Evolutionary conservation across 345 rosid species (phyloP).

Genomic region (Noccaea bulbosa): DNA sequence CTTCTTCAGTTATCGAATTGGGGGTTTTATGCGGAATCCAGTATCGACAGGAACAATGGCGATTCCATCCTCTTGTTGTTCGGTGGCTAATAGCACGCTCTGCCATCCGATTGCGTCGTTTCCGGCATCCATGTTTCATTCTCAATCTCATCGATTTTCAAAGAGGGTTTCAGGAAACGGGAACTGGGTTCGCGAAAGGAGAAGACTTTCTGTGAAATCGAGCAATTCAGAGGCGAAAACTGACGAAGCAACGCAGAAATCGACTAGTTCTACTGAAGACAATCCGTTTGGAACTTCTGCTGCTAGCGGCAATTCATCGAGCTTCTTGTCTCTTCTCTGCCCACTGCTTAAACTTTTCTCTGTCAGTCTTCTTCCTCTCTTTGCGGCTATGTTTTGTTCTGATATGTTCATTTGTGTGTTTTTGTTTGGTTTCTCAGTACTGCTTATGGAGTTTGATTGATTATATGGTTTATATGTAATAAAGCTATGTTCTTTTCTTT

Average conservation of each 20-base stretch:
- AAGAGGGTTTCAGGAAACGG: slow-evolving; percentile 13
- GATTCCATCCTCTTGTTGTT: not conserved
- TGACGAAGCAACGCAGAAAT: not conserved
- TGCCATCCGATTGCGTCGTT: slow-evolving; percentile 26
- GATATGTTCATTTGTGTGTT: not conserved
- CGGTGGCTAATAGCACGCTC: not conserved
- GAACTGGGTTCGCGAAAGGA: slow-evolving; percentile 40
- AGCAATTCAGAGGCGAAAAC: slow-evolving; percentile 37
- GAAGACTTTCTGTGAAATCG: slow-evolving; percentile 43
- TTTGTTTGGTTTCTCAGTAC: too few relatives aligned
- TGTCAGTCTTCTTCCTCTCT: slow-evolving; percentile 45
- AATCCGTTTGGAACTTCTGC: not conserved
- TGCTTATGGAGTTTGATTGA: not conserved
- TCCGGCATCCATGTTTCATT: slow-evolving; percentile 27
- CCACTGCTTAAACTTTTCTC: slow-evolving; percentile 82
- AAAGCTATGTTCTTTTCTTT: not conserved
- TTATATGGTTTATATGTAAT: not conserved
- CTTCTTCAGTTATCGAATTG: not conserved
- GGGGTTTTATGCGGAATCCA: not conserved
- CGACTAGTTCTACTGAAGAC: not conserved
- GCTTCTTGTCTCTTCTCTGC: slow-evolving; percentile 78
- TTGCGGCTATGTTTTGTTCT: not conserved
- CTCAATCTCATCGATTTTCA: slow-evolving; percentile 14
- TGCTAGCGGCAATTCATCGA: slow-evolving; percentile 38
- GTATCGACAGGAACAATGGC: slow-evolving; percentile 8